A percentile compares a stretch with the other conserved stretches of the same genome.
Conservation (phyloP, 2,329 filamentous ascomycete genomes). For the Daldinia sp. region DNA sequence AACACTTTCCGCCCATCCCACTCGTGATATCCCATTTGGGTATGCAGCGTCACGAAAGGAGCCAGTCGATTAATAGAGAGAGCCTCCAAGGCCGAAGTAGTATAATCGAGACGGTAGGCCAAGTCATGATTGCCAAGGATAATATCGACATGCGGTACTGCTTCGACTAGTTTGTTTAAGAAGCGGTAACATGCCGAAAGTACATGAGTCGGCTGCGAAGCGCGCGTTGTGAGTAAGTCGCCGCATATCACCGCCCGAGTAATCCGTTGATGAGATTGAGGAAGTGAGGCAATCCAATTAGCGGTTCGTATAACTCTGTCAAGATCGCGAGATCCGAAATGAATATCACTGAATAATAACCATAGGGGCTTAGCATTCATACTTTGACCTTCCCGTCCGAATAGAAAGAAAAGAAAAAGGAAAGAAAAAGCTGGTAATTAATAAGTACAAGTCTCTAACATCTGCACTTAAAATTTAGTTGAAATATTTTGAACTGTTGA, state of each 20-base stretch:
- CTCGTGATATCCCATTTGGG: constrained; percentile 38
- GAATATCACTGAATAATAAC: constrained; percentile 52
- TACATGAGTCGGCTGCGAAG: constrained; percentile 50
- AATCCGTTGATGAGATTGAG: constrained; percentile 40
- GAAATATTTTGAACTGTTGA: not conserved
- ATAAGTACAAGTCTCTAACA: not conserved
- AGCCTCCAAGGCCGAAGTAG: constrained; percentile 51
- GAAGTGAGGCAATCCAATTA: constrained; percentile 49
- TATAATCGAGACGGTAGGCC: constrained; percentile 50
- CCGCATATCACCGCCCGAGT: constrained; percentile 51
- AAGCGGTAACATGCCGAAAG: constrained; percentile 52
- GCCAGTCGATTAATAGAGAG: constrained; percentile 45
- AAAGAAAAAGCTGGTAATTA: not conserved
- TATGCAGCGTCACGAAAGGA: constrained; percentile 32
- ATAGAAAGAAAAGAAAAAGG: not conserved
- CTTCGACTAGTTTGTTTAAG: constrained; percentile 45
- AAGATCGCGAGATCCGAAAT: constrained; percentile 51
- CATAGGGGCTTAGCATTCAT: constrained; percentile 38
- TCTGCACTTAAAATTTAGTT: not conserved
- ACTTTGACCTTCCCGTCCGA: not conserved
- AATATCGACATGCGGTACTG: constrained; percentile 50
- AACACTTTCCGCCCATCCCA: constrained; percentile 52
- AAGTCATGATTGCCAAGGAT: constrained; percentile 55
- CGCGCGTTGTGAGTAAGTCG: constrained; percentile 51
- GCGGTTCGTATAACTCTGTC: constrained; percentile 49